Evolutionary conservation across 75 land plant species (phyloP).

Genomic region (Picea glauca): DNA sequence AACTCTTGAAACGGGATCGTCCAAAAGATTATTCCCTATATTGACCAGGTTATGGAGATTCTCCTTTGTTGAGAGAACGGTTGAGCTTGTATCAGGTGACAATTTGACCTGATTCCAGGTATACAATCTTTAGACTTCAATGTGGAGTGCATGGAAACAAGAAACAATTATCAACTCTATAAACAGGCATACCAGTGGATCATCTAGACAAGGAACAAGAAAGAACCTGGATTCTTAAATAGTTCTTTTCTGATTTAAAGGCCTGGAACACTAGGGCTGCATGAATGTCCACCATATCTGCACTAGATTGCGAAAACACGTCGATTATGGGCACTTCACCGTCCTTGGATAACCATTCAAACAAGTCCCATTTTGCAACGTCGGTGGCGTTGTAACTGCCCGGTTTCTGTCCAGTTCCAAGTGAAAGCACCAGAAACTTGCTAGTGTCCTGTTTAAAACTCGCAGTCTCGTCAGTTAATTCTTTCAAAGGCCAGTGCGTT

Average conservation of each 20-base stretch:
- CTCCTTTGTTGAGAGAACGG: neutral
- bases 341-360: conserved; percentile 44
- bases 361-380: conserved; percentile 48
- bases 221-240: conserved; percentile 51
- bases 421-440: conserved; percentile 34
- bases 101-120: neutral
- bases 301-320: conserved; percentile 34
- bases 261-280: conserved; percentile 39
- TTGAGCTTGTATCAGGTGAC: neutral
- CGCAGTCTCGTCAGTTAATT: no score
- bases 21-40: conserved; percentile 4
- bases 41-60: conserved; percentile 14
- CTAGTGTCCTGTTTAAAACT: conserved; percentile 12
- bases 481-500: no score
- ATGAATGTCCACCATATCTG: conserved; percentile 63
- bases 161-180: no score
- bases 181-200: no score
- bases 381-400: conserved; percentile 15
- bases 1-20: conserved; percentile 8
- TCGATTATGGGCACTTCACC: conserved; percentile 53
- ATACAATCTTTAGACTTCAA: neutral
- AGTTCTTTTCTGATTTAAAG: conserved; percentile 24
- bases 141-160: no score
- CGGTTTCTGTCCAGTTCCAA: conserved; percentile 27
- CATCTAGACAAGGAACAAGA: no score